Evolutionary conservation across 129 eudicot genomes (phyloP).

Genomic region (Logfia minima): DNA sequence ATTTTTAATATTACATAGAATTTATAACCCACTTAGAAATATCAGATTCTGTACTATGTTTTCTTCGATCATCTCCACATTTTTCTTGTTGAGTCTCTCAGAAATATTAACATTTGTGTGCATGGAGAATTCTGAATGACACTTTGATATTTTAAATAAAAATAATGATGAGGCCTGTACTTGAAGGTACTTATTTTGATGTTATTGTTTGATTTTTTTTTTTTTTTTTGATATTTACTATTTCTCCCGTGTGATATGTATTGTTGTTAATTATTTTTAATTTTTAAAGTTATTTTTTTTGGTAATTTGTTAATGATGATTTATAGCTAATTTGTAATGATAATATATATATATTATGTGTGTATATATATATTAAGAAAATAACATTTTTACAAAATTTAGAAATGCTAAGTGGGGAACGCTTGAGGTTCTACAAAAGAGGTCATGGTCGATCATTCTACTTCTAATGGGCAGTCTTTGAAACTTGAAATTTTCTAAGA

Average conservation of each 20-base stretch:
- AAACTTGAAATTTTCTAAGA: not conserved
- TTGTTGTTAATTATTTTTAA: not conserved
- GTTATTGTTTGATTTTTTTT: not conserved
- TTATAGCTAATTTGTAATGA: too few species aligned
- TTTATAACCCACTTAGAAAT: not conserved
- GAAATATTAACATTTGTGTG: not conserved
- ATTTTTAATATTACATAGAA: not conserved
- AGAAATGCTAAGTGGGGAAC: too few species aligned
- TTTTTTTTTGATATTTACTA: not conserved
- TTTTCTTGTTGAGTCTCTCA: slow-evolving; percentile 8
- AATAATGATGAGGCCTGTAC: slow-evolving; percentile 17
- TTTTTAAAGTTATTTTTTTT: not conserved
- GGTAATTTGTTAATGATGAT: not conserved
- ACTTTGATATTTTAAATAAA: slow-evolving; percentile 1
- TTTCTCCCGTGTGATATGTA: slow-evolving; percentile 3
- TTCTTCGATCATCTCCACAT: not conserved
- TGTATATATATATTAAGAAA: too few species aligned
- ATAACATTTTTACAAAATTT: too few species aligned
- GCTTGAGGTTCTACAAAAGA: too few species aligned
- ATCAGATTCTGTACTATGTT: not conserved
- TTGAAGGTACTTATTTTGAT: slow-evolving; percentile 27
- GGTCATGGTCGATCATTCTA: too few species aligned
- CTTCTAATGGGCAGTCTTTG: not conserved
- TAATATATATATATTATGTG: too few species aligned
- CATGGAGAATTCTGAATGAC: slow-evolving; percentile 1